Percentiles rank a stretch among this genome's conserved stretches.
Evolutionary conservation across 148 eudicot species (phyloP).

Genomic region (Camellia lanceoleosa): DNA sequence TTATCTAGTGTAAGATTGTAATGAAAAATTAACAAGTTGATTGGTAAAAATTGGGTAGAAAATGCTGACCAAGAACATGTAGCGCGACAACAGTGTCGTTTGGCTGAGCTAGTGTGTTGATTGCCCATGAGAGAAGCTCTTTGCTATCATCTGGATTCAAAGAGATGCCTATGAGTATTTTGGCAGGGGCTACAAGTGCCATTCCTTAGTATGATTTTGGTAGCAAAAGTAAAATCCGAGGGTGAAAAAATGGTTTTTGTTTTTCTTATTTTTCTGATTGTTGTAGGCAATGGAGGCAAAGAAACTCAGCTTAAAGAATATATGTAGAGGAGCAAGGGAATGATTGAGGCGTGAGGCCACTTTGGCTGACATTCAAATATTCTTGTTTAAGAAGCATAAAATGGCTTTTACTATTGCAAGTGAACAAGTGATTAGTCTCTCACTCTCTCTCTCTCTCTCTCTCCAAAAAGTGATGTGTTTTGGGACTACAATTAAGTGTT

Average conservation of each 20-base stretch:
- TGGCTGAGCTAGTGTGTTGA: constrained; percentile 52
- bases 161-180: constrained; percentile 60
- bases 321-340: constrained; percentile 22
- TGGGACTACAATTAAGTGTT: constrained; percentile 29
- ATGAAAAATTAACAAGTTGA: not conserved
- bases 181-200: constrained; percentile 44
- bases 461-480: constrained; percentile 15
- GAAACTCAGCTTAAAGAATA: constrained; percentile 23
- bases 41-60: not conserved
- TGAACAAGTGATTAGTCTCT: constrained; percentile 6
- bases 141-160: constrained; percentile 45
- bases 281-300: constrained; percentile 18
- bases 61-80: constrained; percentile 61
- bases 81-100: constrained; percentile 67
- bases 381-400: constrained; percentile 69
- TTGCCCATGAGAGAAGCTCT: constrained; percentile 61
- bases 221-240: too few species aligned
- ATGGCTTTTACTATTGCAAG: constrained; percentile 15
- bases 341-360: constrained; percentile 40
- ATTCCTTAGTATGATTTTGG: constrained; percentile 2
- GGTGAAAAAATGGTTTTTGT: not conserved
- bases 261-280: constrained; percentile 6
- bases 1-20: too few species aligned
- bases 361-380: constrained; percentile 29
- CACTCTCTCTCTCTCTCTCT: constrained; percentile 6